Percentiles rank a stretch among this genome's conserved stretches.
Conservation (phyloP, 352 stramenopile species). For the Phytophthora fragariaefolia region DNA sequence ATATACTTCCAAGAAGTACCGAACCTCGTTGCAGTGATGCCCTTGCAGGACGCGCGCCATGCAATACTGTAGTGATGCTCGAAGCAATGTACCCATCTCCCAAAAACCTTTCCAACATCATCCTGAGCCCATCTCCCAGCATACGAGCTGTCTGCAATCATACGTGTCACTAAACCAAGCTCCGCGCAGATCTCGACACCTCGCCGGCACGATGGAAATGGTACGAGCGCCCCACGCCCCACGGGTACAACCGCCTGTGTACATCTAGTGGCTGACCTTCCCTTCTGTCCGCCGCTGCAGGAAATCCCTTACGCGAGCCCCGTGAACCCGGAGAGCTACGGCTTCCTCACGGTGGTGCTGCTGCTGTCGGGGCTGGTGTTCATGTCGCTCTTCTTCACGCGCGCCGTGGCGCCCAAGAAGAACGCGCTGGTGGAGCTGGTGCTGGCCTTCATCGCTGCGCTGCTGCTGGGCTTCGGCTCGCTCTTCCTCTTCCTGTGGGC, state of each 20-base stretch:
- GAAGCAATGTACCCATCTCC: constrained; percentile 22
- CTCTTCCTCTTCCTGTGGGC: constrained; percentile 90
- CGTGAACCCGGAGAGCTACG: constrained; percentile 75
- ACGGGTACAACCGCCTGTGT: not conserved
- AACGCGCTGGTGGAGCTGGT: constrained; percentile 76
- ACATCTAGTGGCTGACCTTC: not conserved
- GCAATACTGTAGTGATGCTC: too few species aligned
- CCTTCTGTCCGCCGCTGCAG: constrained; percentile 33
- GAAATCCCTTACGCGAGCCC: constrained; percentile 86
- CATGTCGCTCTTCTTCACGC: constrained; percentile 87
- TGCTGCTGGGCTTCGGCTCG: constrained; percentile 82
- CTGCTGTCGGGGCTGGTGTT: constrained; percentile 76
- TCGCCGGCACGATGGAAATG: constrained; percentile 49
- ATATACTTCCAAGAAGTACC: too few species aligned
- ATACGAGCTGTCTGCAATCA: constrained; percentile 26
- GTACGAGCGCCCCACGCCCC: constrained; percentile 17
- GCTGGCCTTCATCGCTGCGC: constrained; percentile 65
- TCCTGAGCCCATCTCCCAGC: not conserved
- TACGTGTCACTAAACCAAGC: constrained; percentile 44
- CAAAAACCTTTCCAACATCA: constrained; percentile 6
- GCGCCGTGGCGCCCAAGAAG: constrained; percentile 77
- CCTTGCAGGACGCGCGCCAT: not conserved
- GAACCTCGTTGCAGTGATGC: constrained; percentile 13
- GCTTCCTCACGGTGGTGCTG: constrained; percentile 61
- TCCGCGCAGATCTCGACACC: constrained; percentile 33